Evolutionary conservation across 495 filamentous ascomycete genomes (phyloP).

Genomic region (Tuber microsphaerosporum): DNA sequence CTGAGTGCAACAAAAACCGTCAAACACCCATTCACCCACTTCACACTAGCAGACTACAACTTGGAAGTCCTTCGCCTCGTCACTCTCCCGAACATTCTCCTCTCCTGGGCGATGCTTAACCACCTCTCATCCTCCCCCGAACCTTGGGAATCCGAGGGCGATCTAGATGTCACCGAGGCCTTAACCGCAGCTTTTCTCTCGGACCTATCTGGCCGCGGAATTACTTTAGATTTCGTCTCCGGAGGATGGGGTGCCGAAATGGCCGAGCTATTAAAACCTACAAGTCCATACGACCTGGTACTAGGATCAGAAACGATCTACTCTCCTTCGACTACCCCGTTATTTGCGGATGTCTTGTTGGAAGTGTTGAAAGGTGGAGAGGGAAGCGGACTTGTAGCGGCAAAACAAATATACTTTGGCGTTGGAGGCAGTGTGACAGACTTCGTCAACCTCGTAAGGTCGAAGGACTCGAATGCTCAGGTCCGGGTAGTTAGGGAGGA

Average conservation of each 20-base stretch:
- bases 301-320: slow-evolving; percentile 95
- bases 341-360: slow-evolving; percentile 69
- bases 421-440: slow-evolving; percentile 90
- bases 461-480: slow-evolving; percentile 44
- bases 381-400: slow-evolving; percentile 66
- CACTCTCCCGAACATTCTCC: slow-evolving; percentile 78
- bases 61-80: slow-evolving; percentile 73
- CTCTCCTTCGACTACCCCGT: slow-evolving; percentile 62
- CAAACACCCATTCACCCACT: slow-evolving; percentile 54
- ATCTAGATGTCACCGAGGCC: slow-evolving; percentile 64
- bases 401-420: slow-evolving; percentile 92
- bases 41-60: slow-evolving; percentile 87
- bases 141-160: slow-evolving; percentile 46
- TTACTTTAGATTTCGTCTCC: slow-evolving; percentile 67
- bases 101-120: slow-evolving; percentile 63
- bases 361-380: slow-evolving; percentile 41
- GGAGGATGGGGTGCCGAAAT: slow-evolving; percentile 75
- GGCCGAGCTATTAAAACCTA: slow-evolving; percentile 50
- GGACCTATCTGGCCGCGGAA: slow-evolving; percentile 51
- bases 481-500: slow-evolving; percentile 56
- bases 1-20: slow-evolving; percentile 43
- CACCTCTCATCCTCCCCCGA: slow-evolving; percentile 33
- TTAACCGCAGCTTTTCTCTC: slow-evolving; percentile 57
- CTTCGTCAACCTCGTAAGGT: slow-evolving; percentile 60
- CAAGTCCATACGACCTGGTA: slow-evolving; percentile 47